These are phyloP conservation scores for Paecilomyces variotii DNA, from an alignment of 2,329 filamentous ascomycete genomes.

Conservation along the genomic window DNA sequence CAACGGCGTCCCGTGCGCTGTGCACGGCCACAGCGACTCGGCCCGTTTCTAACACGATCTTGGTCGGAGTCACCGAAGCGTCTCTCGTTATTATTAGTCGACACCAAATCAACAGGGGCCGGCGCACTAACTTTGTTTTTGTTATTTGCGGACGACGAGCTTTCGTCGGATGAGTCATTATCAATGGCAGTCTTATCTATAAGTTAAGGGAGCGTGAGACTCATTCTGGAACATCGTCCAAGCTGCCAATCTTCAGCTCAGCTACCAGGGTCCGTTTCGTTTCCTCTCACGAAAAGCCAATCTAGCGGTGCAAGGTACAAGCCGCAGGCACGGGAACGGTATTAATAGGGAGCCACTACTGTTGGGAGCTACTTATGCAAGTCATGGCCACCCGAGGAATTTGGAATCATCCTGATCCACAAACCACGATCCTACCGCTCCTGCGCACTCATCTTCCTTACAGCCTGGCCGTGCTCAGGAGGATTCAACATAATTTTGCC, in stretches of 20 bases:
- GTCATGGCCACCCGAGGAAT: slow-evolving; percentile 5
- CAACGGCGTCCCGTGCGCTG: not conserved
- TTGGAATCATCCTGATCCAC: slow-evolving; percentile 5
- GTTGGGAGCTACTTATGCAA: not conserved
- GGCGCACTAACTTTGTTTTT: not conserved
- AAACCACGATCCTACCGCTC: slow-evolving; percentile 13
- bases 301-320: not conserved
- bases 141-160: not conserved
- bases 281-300: not conserved
- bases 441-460: slow-evolving; percentile 30
- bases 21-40: not conserved
- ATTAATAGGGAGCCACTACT: not conserved
- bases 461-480: slow-evolving; percentile 28
- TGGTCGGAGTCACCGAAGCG: not conserved
- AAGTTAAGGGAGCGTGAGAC: not conserved
- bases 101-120: not conserved
- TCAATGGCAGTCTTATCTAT: not conserved
- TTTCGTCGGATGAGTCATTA: not conserved
- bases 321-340: not conserved
- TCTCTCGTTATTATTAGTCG: not conserved
- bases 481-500: slow-evolving; percentile 29
- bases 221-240: too few species aligned
- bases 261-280: too few species aligned
- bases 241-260: too few species aligned
- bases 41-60: not conserved